Percentiles rank a stretch among this genome's conserved stretches.
phyloP scores from a whole-genome alignment of 208 protist species.

The Leishmania aethiopica region DNA sequence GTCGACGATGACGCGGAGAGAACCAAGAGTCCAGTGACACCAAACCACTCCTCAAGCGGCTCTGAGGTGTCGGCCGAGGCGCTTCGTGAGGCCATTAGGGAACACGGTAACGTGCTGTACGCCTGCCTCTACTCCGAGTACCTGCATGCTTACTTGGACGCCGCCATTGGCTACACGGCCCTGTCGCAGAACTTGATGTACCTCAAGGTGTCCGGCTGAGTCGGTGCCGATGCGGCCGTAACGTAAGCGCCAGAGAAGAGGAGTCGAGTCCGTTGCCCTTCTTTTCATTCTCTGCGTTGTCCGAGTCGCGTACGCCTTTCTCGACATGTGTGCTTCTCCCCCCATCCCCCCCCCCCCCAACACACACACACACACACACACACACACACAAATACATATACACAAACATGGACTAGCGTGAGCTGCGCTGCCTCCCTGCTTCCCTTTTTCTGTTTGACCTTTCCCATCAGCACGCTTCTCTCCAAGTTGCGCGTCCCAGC shows the following conservation, averaged over 20 bases:
- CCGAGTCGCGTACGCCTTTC: too few relatives aligned
- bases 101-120: constrained; percentile 35
- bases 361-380: too few relatives aligned
- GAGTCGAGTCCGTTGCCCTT: neutral
- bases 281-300: neutral
- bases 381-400: neutral
- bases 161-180: constrained; percentile 60
- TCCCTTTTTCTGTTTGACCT: neutral
- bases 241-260: neutral
- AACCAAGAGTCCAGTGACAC: neutral
- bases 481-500: neutral
- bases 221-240: neutral
- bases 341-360: too few relatives aligned
- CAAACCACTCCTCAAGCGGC: neutral
- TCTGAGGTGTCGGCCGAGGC: constrained; percentile 2
- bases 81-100: constrained; percentile 30
- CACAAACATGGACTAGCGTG: neutral
- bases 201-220: constrained; percentile 13
- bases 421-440: neutral
- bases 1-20: constrained; percentile 7
- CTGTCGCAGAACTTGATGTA: constrained; percentile 74
- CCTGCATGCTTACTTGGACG: constrained; percentile 68
- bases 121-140: constrained; percentile 61
- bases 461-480: too few relatives aligned
- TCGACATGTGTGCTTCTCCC: neutral